Evolutionary conservation across 305 asterid genomes (phyloP).

Genomic region (Solanum aculeatissimum): DNA sequence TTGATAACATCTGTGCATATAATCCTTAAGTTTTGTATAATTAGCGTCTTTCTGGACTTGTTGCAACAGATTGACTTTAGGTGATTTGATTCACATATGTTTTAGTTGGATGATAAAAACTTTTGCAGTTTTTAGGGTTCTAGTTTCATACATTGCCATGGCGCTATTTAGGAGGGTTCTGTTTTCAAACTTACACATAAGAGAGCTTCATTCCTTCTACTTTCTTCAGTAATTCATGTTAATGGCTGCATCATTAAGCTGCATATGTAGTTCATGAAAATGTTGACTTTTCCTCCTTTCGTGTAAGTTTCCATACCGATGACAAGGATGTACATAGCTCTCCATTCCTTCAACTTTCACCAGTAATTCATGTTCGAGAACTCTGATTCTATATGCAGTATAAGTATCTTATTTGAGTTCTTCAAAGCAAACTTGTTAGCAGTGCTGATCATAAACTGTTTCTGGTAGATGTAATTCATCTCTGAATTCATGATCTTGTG

Average conservation of each 20-base stretch:
- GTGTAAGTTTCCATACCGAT: background rate
- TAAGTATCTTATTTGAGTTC: background rate
- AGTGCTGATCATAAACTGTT: background rate
- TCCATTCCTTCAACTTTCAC: background rate
- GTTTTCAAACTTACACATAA: background rate
- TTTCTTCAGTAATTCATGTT: background rate
- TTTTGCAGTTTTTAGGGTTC: background rate
- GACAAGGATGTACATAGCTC: background rate
- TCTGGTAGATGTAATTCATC: slow-evolving; percentile 44
- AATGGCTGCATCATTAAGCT: background rate
- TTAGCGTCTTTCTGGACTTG: background rate
- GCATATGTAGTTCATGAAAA: background rate
- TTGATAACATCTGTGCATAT: slow-evolving; percentile 2
- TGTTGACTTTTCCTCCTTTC: background rate
- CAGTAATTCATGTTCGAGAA: background rate
- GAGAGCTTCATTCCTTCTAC: background rate
- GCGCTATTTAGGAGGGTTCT: background rate
- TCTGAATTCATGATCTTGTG: slow-evolving; percentile 26
- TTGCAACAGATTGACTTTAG: background rate
- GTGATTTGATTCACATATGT: background rate
- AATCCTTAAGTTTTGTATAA: background rate
- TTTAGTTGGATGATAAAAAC: background rate
- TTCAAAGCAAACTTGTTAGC: background rate
- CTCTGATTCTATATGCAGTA: background rate
- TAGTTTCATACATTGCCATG: background rate